phyloP scores from a whole-genome alignment of 1,284 basidiomycete species.

The Earliella scabrosa region DNA sequence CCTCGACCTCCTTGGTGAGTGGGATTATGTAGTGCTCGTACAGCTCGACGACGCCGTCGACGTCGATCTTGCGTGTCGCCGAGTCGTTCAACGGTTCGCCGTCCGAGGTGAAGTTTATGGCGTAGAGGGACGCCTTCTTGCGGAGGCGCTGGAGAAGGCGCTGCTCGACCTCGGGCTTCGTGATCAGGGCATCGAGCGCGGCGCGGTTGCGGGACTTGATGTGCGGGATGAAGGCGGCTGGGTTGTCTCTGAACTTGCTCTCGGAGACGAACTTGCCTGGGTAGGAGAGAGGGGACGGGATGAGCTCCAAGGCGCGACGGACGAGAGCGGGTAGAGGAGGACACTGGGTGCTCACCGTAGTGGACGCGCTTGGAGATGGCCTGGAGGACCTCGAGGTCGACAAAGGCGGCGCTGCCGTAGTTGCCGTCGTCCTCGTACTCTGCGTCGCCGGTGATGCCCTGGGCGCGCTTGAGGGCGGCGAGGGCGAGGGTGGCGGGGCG shows the following conservation, averaged over 20 bases:
- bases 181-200: conserved; percentile 86
- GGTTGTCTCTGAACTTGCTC: conserved; percentile 89
- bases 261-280: conserved; percentile 98
- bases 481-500: conserved; percentile 65
- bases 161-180: conserved; percentile 94
- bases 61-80: conserved; percentile 78
- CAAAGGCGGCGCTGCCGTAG: conserved; percentile 92
- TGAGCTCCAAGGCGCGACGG: background rate
- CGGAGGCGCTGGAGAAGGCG: conserved; percentile 85
- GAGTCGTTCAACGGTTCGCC: conserved; percentile 53
- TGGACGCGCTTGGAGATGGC: conserved; percentile 96
- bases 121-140: conserved; percentile 94
- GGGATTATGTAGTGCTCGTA: conserved; percentile 97
- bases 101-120: conserved; percentile 84
- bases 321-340: conserved; percentile 1
- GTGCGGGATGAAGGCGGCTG: conserved; percentile 89
- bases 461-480: conserved; percentile 63
- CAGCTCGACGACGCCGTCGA: conserved; percentile 89
- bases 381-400: conserved; percentile 94
- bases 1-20: conserved; percentile 98
- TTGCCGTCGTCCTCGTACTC: conserved; percentile 93
- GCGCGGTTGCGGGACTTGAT: conserved; percentile 80
- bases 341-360: conserved; percentile 70
- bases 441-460: conserved; percentile 66
- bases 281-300: background rate